phyloP scores from a whole-genome alignment of 1,284 basidiomycete species.

The Moniliella sp. region DNA sequence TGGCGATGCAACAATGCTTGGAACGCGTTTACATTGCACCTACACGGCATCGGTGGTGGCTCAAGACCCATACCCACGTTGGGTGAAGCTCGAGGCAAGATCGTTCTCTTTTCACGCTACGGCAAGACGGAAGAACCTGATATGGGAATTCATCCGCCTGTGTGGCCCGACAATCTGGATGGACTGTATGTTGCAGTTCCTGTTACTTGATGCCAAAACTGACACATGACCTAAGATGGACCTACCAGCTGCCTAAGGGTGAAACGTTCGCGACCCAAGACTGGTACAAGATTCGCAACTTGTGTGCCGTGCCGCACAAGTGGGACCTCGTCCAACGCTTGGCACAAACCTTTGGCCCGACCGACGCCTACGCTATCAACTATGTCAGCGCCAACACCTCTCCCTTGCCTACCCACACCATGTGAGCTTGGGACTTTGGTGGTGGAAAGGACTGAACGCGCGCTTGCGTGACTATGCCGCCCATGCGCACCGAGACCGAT shows the following conservation, averaged over 20 bases:
- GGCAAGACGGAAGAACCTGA: conserved; percentile 6
- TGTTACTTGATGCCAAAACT: no score
- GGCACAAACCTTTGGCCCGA: conserved; percentile 2
- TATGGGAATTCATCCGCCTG: conserved; percentile 16
- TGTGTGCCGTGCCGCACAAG: conserved; percentile 4
- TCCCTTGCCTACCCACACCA: conserved; percentile 10
- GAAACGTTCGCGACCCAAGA: conserved; percentile 9
- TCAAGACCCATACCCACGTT: conserved; percentile 7
- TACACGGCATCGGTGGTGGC: conserved; percentile 6
- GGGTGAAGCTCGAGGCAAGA: conserved; percentile 9
- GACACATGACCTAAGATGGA: no score
- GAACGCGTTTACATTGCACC: not conserved
- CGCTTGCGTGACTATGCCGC: conserved; percentile 2
- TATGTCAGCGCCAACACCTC: conserved; percentile 9
- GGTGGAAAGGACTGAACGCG: conserved; percentile 1
- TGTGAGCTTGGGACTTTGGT: conserved; percentile 6
- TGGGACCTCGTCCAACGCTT: conserved; percentile 5
- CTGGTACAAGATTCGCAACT: conserved; percentile 12
- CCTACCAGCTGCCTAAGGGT: conserved; percentile 6
- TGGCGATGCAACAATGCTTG: not conserved
- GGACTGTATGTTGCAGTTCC: no score
- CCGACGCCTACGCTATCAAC: conserved; percentile 5
- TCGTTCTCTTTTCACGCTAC: conserved; percentile 12
- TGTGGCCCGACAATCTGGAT: conserved; percentile 13
- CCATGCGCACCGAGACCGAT: no score